These are phyloP conservation scores for Penicillium paradoxum DNA, from an alignment of 495 filamentous ascomycete genomes.

Conservation along the genomic window DNA sequence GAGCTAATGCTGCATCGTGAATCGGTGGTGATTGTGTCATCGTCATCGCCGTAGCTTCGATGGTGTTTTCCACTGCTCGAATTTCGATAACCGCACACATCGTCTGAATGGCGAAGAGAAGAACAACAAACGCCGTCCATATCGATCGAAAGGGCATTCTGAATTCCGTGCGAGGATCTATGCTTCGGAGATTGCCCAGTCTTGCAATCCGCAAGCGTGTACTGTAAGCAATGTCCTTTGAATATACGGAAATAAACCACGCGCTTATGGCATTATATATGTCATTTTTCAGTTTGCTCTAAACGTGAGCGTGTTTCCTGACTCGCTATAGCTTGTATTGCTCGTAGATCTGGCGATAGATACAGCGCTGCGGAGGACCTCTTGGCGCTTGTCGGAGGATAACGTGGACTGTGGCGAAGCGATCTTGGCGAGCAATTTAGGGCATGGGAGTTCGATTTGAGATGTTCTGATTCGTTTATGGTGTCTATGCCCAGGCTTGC, in stretches of 20 bases:
- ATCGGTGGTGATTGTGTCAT: neutral
- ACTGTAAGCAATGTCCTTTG: no score
- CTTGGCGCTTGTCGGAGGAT: conserved; percentile 4
- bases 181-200: no score
- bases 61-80: neutral
- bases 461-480: no score
- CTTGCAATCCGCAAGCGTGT: no score
- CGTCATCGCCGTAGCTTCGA: neutral
- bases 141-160: neutral
- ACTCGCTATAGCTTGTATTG: no score
- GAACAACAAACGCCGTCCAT: neutral
- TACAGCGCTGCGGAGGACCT: neutral
- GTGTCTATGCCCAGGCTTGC: no score
- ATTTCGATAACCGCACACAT: neutral
- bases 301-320: no score
- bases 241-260: no score
- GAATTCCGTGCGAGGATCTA: neutral
- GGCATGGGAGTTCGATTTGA: no score
- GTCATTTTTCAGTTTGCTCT: no score
- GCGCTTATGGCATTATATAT: no score
- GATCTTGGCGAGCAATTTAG: conserved; percentile 5
- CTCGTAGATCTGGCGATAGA: no score
- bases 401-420: neutral
- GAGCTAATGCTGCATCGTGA: neutral
- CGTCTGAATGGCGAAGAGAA: neutral